Base-by-base conservation (phyloP, 352 stramenopile species). In the Achlya hypogyna region DNA sequence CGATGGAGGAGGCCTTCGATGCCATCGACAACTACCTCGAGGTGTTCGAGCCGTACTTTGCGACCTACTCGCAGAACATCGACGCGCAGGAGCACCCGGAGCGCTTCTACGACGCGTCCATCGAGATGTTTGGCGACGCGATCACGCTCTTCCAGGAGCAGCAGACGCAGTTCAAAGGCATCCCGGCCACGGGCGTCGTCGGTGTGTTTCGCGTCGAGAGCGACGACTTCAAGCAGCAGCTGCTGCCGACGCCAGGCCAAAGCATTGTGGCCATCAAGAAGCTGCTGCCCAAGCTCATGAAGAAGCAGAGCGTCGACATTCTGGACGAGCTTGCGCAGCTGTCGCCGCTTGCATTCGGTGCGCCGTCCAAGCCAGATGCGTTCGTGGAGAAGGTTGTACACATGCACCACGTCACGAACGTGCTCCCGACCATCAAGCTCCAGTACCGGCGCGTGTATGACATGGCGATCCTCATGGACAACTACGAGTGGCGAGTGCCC, bases 121-220 rank as follows among this genome's bases (percentile, higher is more conserved):
- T 96, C 25, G 84, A 93, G 14, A 81, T 87, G 29, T 93, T 96
- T 53, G 76, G 80, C 1, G 82, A 91, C 35, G 85, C 83, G 9
- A 88, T 96, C 25, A 79, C 89, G 23, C 88, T 90, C 53, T 96
- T 91, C 70, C 81, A 84, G 25, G 59, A 64, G 0, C 89, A 98
- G 69, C 72, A 75, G 0, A 75, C 87, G 34, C 81, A 77, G 14
- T 97, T 98, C 72, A 77, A 70, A 1, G 77, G 80, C n/a, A 96
- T 97, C 47, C 87, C 91, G 0, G 77, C 91, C 14, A 74, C 74
- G 23, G 85, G 86, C 5, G 88, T 86, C 4, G 81, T 98, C 10
- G 93, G 91, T n/a, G 96, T 98, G 34, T 95, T 98, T 28, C 84
- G 84, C 5, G 87, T 98, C 8, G 91, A 98, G 63, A 95, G 82